Conservation (phyloP, 2,329 filamentous ascomycete genomes). For the Penicillium sp. region DNA sequence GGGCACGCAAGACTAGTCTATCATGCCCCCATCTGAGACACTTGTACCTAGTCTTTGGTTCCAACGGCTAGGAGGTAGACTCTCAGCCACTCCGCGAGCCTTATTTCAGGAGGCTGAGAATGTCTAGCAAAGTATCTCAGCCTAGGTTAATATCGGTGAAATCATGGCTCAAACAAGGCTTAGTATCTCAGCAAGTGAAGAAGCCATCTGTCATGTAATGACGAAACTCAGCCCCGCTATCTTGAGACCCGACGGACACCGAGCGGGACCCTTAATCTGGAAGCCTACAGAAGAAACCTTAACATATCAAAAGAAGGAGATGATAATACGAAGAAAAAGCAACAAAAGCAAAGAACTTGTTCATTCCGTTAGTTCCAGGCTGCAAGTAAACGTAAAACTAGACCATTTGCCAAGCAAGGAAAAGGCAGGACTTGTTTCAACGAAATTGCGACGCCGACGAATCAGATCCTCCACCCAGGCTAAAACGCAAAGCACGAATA, state of each 20-base stretch:
- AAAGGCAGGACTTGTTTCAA: slow-evolving; percentile 12
- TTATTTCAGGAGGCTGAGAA: slow-evolving; percentile 11
- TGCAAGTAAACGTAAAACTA: not conserved
- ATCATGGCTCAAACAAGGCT: not conserved
- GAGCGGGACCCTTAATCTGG: slow-evolving; percentile 10
- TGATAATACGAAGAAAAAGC: not conserved
- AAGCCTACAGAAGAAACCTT: not conserved
- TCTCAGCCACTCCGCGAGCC: slow-evolving; percentile 16
- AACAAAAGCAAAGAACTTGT: not conserved
- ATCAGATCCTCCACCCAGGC: slow-evolving; percentile 2
- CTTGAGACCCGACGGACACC: slow-evolving; percentile 22
- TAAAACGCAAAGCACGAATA: not conserved
- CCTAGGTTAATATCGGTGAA: not conserved
- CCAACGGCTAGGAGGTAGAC: not conserved
- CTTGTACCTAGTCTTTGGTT: not conserved
- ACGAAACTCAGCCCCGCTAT: slow-evolving; percentile 15
- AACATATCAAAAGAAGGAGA: not conserved
- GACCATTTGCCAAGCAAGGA: not conserved
- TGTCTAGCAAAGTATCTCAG: too few relatives aligned
- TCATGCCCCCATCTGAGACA: slow-evolving; percentile 1
- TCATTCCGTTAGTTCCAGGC: not conserved
- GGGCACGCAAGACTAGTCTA: slow-evolving; percentile 3
- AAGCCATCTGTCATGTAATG: not conserved
- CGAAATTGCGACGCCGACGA: slow-evolving; percentile 8
- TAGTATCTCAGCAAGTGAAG: slow-evolving; percentile 10